Evolutionary conservation across 2,329 filamentous ascomycete species (phyloP), one percentile per base, ranked within the genome.

Genomic region (Ophiostoma montium): DNA sequence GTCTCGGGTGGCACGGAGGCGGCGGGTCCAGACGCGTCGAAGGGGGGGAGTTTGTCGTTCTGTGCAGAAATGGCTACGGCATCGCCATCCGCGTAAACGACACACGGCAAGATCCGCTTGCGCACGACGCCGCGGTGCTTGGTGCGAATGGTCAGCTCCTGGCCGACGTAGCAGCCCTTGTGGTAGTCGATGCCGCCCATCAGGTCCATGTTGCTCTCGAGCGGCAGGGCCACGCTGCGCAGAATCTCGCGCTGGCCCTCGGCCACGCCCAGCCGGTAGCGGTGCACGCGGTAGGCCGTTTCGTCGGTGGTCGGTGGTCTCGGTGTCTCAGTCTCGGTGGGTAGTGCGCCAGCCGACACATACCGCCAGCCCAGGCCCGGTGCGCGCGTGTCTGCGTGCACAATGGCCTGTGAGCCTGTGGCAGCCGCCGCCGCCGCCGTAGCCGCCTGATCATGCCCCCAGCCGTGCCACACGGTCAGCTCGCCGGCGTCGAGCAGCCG

Each of bases 121-220:
- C 92, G 75, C 36, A 98, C 86, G 15, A 98, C 86, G 19, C 92
- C 92, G 12, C 84, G 89, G 65, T 98, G 92, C 62, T 89, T 84
- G 1, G 92, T 98, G 38, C 92, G 82, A 56, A 96, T 95, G 1
- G 92, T 96, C 55, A 98, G 74, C 65, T 98, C 92, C 66, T 98
- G 92, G 0, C 92, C 92, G 8, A 96, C 79, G 64, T 98, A 98
- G 67, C 92, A 98, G 8, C 92, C 92, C 68, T 98, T 98, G 61
- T 80, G 80, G 68, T 92, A 98, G 65, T 95, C 86, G 56, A 98
- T 82, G 23, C 80, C 92, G 44, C 77, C 75, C 74, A 86, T 86
- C 52, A 86, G 68, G 65, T 98, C 92, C 62, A 96, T 75, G 63
- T 95, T 95, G 61, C 75, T 82, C 65, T 96, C 90, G 64, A 89